phyloP scores from a whole-genome alignment of 192 early-diverging fungal species.

The Backusella mclennaniae region DNA sequence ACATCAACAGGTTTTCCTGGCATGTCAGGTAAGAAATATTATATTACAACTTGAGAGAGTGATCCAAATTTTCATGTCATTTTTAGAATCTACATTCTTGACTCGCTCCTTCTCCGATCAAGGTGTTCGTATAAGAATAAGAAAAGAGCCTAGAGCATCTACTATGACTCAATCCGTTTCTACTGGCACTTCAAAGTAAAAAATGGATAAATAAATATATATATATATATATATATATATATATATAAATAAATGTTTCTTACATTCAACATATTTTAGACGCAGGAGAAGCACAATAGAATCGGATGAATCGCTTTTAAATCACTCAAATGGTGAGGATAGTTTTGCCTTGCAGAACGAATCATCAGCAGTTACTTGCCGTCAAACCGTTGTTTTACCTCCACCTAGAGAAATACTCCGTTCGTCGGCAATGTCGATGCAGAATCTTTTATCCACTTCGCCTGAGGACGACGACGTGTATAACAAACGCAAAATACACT shows the following conservation, averaged over 20 bases:
- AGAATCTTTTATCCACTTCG: not conserved
- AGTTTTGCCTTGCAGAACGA: not conserved
- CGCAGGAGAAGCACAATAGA: not conserved
- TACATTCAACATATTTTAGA: no score
- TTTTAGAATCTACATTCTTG: slow-evolving; percentile 77
- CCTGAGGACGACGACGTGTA: not conserved
- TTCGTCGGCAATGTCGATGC: slow-evolving; percentile 8
- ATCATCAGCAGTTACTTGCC: no score
- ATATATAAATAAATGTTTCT: no score
- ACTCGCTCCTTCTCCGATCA: slow-evolving; percentile 91
- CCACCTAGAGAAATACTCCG: slow-evolving; percentile 7
- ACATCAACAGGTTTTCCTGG: slow-evolving; percentile 7
- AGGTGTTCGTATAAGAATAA: slow-evolving; percentile 86
- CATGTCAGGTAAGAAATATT: slow-evolving; percentile 5
- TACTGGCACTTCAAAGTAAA: not conserved
- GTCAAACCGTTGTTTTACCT: not conserved
- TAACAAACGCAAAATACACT: not conserved
- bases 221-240: no score
- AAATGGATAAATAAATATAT: no score
- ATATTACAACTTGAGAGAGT: not conserved
- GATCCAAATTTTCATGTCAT: not conserved
- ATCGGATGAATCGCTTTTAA: not conserved
- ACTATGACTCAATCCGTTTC: not conserved
- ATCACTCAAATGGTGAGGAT: not conserved
- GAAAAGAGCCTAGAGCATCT: slow-evolving; percentile 61